Evolutionary conservation across 1,284 basidiomycete species (phyloP), one percentile per base, ranked within the genome.

Genomic region (Leccinum ponderosum): DNA sequence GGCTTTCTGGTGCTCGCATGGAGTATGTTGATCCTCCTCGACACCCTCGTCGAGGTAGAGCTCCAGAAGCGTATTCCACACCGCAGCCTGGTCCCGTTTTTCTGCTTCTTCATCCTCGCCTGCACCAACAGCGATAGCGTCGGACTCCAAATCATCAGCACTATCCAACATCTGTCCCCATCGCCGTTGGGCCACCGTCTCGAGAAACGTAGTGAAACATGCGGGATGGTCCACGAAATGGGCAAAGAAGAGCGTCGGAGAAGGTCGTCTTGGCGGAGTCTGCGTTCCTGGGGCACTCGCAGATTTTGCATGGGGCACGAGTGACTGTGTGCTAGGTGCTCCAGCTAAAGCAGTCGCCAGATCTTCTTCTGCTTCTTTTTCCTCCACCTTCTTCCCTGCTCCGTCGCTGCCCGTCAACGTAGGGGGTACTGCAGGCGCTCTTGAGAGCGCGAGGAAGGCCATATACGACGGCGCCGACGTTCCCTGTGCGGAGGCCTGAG

Each of bases 41-140:
- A 64, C 60, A 42, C 65, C 65, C 20, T 66, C 66, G 15, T 66
- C 37, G 54, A 99, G 85, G 73, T 98, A 98, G 15, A 99, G 83
- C 76, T 99, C 97, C 57, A 99, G 80, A 2, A 99, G 79, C 1
- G 97, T 98, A 75, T 97, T 98, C 96, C 97, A 98, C 12, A 98
- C 89, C 0, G 94, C 90, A 11, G 85, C 82, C 72, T 97, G 94
- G 71, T 97, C 94, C 14, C 75, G 74, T 65, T 77, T 76, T 60
- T 93, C 90, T 0, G 77, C 75, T 33, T 83, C 82, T 27, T 83
- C 83, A 55, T 87, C 84, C 12, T 76, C 72, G 55, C 64, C 62
- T 29, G 66, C 59, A 15, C 48, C 31, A 14, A 39, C 48, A 15
- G 27, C 12, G 11, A 59, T 17, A 9, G 61, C 37, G 5, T 57